Evolutionary conservation across 176 grass and related monocot genomes (phyloP).

Genomic region (Elaeis guineensis): DNA sequence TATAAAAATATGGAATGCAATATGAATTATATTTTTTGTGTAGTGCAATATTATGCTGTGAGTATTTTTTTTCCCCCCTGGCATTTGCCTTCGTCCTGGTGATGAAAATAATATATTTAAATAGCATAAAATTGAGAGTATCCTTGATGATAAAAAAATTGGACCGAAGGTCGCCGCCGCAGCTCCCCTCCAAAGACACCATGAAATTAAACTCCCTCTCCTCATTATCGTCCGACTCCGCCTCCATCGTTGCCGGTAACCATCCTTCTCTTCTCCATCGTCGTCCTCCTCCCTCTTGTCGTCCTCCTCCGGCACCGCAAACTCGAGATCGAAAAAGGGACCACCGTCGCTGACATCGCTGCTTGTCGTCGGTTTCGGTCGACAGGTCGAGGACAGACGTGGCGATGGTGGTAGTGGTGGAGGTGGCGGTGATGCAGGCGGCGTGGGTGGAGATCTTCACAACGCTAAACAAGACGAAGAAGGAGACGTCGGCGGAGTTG

Average conservation of each 20-base stretch:
- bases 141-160: no score
- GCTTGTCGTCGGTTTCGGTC: background rate
- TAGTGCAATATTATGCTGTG: no score
- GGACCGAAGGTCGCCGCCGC: conserved; percentile 2
- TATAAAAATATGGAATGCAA: no score
- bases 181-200: no score
- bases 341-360: conserved; percentile 17
- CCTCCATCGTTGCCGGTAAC: conserved; percentile 13
- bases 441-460: no score
- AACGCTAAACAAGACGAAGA: no score
- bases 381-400: conserved; percentile 13
- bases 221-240: background rate
- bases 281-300: conserved; percentile 20
- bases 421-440: conserved; percentile 11
- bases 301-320: conserved; percentile 46
- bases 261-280: conserved; percentile 31
- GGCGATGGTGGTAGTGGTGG: conserved; percentile 5
- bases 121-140: no score
- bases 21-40: no score
- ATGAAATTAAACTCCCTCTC: conserved; percentile 19
- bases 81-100: no score
- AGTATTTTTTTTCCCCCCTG: no score
- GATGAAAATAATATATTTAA: no score
- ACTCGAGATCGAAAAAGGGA: conserved; percentile 96
- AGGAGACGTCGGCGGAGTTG: no score